phyloP scores from a whole-genome alignment of 306 rosid genomes.

The Prosopis cineraria region DNA sequence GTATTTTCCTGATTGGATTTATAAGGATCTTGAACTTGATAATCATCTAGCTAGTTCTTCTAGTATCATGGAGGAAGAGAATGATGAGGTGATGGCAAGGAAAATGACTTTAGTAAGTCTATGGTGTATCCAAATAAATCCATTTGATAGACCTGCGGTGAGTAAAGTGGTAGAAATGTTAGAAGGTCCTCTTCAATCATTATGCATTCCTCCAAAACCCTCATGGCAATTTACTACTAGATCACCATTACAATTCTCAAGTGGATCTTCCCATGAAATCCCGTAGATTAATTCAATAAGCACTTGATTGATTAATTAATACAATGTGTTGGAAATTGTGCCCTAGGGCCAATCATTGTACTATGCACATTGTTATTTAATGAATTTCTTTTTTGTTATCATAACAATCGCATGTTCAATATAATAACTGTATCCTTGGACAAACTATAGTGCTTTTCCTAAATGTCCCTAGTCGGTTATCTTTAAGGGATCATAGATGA shows the following conservation, averaged over 20 bases:
- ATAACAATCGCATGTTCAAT: too few relatives aligned
- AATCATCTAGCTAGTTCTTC: neutral
- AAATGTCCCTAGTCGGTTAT: too few relatives aligned
- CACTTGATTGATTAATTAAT: neutral
- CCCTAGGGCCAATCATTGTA: too few relatives aligned
- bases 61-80: neutral
- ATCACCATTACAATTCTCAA: neutral
- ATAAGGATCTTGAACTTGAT: neutral
- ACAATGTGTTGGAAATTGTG: too few relatives aligned
- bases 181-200: constrained; percentile 32
- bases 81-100: neutral
- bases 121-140: too few relatives aligned
- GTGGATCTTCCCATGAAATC: neutral
- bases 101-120: too few relatives aligned
- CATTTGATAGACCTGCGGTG: constrained; percentile 35
- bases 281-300: neutral
- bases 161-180: constrained; percentile 33
- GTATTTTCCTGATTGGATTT: too few relatives aligned
- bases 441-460: too few relatives aligned
- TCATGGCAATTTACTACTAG: constrained; percentile 11
- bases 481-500: too few relatives aligned
- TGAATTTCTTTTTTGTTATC: too few relatives aligned
- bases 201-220: constrained; percentile 42
- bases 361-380: too few relatives aligned
- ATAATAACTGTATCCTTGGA: too few relatives aligned